These are phyloP conservation scores for Xylaria sp. DNA, from an alignment of 2,329 filamentous ascomycete genomes.

Conservation along the genomic window DNA sequence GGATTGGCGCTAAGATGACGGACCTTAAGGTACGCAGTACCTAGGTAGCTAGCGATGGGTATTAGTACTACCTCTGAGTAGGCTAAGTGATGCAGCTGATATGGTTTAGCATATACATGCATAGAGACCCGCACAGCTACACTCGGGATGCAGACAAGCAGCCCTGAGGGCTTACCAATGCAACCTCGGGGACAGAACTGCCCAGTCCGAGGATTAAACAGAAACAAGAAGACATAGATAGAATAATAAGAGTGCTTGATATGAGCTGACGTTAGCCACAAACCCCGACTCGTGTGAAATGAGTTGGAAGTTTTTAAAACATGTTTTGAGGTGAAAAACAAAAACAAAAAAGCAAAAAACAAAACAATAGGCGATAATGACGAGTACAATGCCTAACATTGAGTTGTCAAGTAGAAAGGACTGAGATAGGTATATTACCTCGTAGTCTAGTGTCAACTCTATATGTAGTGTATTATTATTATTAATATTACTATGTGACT, in stretches of 20 bases:
- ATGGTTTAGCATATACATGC: constrained; percentile 18
- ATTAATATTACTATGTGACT: not conserved
- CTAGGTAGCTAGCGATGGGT: not conserved
- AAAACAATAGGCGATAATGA: not conserved
- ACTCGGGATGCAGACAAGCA: not conserved
- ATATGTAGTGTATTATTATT: not conserved
- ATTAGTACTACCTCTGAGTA: not conserved
- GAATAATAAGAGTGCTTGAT: constrained; percentile 20
- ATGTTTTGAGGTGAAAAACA: no score
- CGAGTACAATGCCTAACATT: not conserved
- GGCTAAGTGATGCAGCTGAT: constrained; percentile 19
- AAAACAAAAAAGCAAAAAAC: not conserved
- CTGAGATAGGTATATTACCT: not conserved
- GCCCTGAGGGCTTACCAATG: constrained; percentile 28
- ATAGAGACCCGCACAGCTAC: not conserved
- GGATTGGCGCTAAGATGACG: constrained; percentile 33
- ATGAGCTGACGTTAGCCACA: constrained; percentile 1
- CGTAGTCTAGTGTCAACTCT: no score
- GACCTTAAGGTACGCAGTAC: no score
- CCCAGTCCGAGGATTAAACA: constrained; percentile 18
- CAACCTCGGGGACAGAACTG: constrained; percentile 3
- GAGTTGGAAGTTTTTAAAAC: no score
- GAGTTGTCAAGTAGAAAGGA: not conserved
- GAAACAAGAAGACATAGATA: constrained; percentile 30
- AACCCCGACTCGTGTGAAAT: not conserved